Conservation (phyloP, 495 filamentous ascomycete species). For the Bryoglossum gracile region DNA sequence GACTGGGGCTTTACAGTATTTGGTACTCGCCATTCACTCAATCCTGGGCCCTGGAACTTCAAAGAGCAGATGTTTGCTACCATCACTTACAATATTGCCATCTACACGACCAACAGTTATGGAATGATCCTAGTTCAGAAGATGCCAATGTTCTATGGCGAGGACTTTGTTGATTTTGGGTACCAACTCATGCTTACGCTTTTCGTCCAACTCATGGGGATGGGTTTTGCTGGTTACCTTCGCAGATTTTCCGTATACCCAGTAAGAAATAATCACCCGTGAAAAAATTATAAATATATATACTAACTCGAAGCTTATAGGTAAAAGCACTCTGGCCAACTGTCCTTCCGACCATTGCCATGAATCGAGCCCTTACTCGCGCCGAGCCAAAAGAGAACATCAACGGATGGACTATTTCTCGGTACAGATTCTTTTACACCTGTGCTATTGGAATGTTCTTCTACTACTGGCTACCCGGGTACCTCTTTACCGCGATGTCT, state of each 20-base stretch:
- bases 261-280: no score
- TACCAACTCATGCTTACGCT: conserved; percentile 61
- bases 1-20: conserved; percentile 44
- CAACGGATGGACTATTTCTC: conserved; percentile 37
- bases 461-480: conserved; percentile 34
- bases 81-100: conserved; percentile 49
- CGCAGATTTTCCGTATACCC: conserved; percentile 58
- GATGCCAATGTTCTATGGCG: conserved; percentile 51
- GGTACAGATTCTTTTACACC: conserved; percentile 33
- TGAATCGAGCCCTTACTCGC: conserved; percentile 66
- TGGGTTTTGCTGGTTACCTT: conserved; percentile 64
- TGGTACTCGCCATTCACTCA: conserved; percentile 48
- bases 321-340: conserved; percentile 70
- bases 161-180: conserved; percentile 54
- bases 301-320: no score
- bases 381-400: conserved; percentile 49
- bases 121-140: conserved; percentile 23
- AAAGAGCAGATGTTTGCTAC: conserved; percentile 73
- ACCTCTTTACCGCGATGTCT: conserved; percentile 30
- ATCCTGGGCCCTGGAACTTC: conserved; percentile 69
- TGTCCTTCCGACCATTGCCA: conserved; percentile 52
- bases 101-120: conserved; percentile 10
- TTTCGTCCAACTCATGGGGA: conserved; percentile 65
- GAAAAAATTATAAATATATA: no score
- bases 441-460: conserved; percentile 26